These are phyloP conservation scores for Alternaria panax DNA, from an alignment of 2,329 filamentous ascomycete species.

Conservation along the genomic window DNA sequence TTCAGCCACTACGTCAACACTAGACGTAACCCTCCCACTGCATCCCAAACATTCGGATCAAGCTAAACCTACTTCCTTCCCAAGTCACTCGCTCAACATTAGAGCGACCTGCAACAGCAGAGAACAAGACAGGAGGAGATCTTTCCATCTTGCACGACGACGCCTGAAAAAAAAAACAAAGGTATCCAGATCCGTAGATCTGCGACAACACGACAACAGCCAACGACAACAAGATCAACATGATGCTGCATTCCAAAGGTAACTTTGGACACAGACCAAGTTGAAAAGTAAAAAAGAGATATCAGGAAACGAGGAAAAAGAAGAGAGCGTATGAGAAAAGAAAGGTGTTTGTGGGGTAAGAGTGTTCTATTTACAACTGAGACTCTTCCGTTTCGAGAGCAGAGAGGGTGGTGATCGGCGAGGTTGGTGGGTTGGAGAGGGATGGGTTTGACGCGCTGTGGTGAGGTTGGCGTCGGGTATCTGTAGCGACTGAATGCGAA, in stretches of 20 bases:
- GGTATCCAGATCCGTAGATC: constrained; percentile 7
- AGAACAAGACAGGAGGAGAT: neutral
- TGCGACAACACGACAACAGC: neutral
- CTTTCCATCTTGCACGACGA: constrained; percentile 14
- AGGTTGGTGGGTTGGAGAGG: neutral
- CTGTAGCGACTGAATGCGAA: constrained; percentile 45
- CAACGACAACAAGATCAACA: neutral
- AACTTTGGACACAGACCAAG: constrained; percentile 12
- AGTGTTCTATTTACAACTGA: constrained; percentile 4
- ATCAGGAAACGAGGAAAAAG: constrained; percentile 5
- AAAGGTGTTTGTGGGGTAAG: constrained; percentile 6
- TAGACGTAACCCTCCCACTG: neutral
- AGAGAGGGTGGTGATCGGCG: neutral
- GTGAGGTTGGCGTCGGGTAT: constrained; percentile 43
- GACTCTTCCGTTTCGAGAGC: neutral
- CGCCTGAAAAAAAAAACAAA: constrained; percentile 8
- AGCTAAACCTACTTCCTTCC: neutral
- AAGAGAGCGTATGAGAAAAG: neutral
- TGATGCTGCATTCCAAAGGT: neutral
- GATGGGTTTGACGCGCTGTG: constrained; percentile 13
- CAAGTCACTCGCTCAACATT: neutral
- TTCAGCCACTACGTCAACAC: constrained; percentile 7
- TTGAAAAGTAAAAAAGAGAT: constrained; percentile 4
- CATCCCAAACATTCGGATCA: neutral
- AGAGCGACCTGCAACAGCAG: constrained; percentile 4